Evolutionary conservation across 1,284 basidiomycete genomes (phyloP).

Genomic region (Cutaneotrichosporon cyanovorans): DNA sequence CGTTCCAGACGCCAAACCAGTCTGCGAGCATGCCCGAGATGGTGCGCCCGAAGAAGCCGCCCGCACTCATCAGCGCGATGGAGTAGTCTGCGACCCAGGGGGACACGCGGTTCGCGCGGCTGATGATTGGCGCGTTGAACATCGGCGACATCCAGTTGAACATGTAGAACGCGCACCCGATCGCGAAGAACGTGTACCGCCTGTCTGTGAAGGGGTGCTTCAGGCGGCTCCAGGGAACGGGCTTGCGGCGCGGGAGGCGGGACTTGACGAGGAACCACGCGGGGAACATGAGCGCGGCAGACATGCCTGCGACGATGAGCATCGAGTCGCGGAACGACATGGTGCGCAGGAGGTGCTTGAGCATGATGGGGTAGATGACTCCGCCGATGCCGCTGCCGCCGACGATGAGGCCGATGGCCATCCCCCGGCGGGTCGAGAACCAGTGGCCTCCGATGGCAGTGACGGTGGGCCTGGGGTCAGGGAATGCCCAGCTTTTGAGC

Average conservation of each 20-base stretch:
- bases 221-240: conserved; percentile 8
- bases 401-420: conserved; percentile 40
- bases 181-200: conserved; percentile 27
- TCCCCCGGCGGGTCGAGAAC: conserved; percentile 36
- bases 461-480: conserved; percentile 17
- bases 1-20: conserved; percentile 35
- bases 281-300: conserved; percentile 34
- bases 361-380: conserved; percentile 39
- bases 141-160: conserved; percentile 25
- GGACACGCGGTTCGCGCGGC: conserved; percentile 24
- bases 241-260: conserved; percentile 30
- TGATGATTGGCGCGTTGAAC: conserved; percentile 31
- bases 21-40: conserved; percentile 35
- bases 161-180: conserved; percentile 24
- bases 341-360: conserved; percentile 31
- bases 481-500: too few species aligned
- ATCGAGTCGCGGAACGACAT: conserved; percentile 32
- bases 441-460: conserved; percentile 39
- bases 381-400: conserved; percentile 39
- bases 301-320: conserved; percentile 38
- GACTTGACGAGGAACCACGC: conserved; percentile 38
- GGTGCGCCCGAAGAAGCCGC: conserved; percentile 35
- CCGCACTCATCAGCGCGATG: conserved; percentile 36
- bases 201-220: conserved; percentile 27
- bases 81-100: conserved; percentile 26